These are phyloP conservation scores for Chaetomium globosum DNA, from an alignment of 2,329 filamentous ascomycete genomes.

Conservation along the genomic window DNA sequence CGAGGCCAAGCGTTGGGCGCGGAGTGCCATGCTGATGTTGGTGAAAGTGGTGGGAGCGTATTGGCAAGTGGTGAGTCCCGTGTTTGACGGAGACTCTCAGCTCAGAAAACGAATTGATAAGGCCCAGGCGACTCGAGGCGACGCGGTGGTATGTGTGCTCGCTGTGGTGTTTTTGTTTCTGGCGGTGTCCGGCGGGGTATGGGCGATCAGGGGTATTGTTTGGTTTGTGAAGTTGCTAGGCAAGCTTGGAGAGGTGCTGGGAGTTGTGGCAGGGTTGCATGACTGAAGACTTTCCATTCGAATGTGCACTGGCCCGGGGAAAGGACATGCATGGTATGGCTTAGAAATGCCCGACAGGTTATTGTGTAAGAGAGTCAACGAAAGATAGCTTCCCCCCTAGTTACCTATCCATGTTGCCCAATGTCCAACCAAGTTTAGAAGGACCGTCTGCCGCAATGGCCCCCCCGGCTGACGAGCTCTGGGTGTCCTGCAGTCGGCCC, in stretches of 20 bases:
- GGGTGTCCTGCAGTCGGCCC: conserved; percentile 8
- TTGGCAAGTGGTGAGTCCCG: conserved; percentile 45
- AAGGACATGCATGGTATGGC: conserved; percentile 8
- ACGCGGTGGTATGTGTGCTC: conserved; percentile 37
- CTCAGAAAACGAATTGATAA: conserved; percentile 40
- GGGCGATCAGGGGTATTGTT: conserved; percentile 34
- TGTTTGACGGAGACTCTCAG: conserved; percentile 46
- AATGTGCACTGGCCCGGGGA: conserved; percentile 12
- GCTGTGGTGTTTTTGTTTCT: conserved; percentile 39
- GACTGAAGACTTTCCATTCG: conserved; percentile 1
- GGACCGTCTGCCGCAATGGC: background rate
- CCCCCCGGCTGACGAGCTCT: conserved; percentile 1
- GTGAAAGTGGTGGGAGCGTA: conserved; percentile 36
- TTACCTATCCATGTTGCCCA: background rate
- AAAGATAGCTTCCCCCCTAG: background rate
- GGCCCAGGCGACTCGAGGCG: conserved; percentile 37
- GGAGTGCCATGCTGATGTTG: conserved; percentile 25
- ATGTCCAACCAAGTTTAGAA: background rate
- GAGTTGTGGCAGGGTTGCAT: conserved; percentile 25
- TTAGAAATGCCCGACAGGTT: background rate
- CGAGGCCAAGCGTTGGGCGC: background rate
- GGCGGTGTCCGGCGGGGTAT: conserved; percentile 31
- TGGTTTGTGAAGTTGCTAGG: conserved; percentile 24
- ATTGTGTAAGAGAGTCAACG: background rate
- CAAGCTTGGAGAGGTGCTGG: conserved; percentile 26